Base-by-base conservation (phyloP, 495 filamentous ascomycete species). In the Hypoxylon fuscum region DNA sequence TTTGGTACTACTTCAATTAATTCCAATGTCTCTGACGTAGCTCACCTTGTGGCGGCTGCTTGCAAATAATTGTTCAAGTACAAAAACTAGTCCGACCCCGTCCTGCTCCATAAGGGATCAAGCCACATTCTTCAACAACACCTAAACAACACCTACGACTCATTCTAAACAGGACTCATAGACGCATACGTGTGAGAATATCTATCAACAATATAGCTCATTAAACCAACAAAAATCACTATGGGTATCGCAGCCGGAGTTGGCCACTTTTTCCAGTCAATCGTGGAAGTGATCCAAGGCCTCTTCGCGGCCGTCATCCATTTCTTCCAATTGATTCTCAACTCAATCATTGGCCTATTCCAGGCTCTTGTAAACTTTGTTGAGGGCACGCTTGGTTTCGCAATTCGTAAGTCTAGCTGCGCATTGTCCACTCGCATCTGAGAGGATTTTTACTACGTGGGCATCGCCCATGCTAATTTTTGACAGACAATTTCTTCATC, bases 401-500 rank as follows among this genome's bases (percentile, higher is more conserved):
- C 77, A 9, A 51, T 79, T 7, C 69, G 77, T 79, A 56, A 59
- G 75, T 75, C 15, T 18, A 25, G 20, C 49, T n/a, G 9, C 32
- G 45, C 47, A 10, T 48, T 7, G 11, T 38, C 10, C 8, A 11
- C 25, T 27, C n/a, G n/a, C n/a, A n/a, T n/a, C n/a, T n/a, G n/a
- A n/a, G n/a, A n/a, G n/a, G n/a, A n/a, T 27, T 27, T 8, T 3
- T 27, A 27, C 25, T 27, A 3, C 25, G 25, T 27, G 25, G 25
- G 4, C 8, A 32, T 23, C 47, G 15, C 27, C 10, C 6, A 48
- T 47, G 1, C 59, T 58, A 47, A 64, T 12, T 10, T 5, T 9
- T 5, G 1, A 7, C 35, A 80, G 78, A 73, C 65, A 85, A 84
- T 59, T 72, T 84, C 62, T 68, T 82, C 31, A 75, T 87, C 49